Conservation (phyloP, 2,329 filamentous ascomycete species). For the Penicillium palitans region DNA sequence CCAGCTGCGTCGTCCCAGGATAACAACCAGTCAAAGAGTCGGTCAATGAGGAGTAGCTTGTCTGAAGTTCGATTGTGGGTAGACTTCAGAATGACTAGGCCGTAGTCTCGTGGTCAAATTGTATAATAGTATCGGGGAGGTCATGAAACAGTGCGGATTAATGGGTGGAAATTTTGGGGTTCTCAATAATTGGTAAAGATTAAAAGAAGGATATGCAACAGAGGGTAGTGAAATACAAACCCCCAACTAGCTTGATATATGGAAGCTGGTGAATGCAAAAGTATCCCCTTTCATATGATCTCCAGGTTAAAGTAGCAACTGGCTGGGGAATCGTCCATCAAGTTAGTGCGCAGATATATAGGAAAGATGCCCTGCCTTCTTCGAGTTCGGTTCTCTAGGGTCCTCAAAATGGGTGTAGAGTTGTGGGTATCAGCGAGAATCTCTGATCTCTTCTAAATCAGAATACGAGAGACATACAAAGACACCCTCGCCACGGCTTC, state of each 20-base stretch:
- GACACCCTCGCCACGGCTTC: neutral
- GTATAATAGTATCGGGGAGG: conserved; percentile 37
- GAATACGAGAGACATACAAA: neutral
- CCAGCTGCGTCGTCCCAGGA: conserved; percentile 23
- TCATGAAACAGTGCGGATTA: neutral
- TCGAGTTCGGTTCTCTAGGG: neutral
- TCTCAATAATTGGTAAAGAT: no score
- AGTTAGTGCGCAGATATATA: neutral
- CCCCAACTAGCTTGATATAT: neutral
- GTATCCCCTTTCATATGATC: neutral
- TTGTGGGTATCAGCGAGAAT: neutral
- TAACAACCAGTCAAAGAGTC: conserved; percentile 35
- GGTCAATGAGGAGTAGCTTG: conserved; percentile 37
- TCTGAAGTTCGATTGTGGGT: neutral
- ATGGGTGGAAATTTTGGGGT: no score
- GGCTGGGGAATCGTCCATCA: neutral
- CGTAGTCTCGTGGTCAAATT: conserved; percentile 36
- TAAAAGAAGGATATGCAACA: no score
- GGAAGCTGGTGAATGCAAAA: neutral
- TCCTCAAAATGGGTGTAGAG: neutral
- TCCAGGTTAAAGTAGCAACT: neutral
- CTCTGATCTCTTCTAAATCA: neutral
- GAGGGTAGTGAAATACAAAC: fast-evolving
- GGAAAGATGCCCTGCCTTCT: no score
- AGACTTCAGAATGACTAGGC: conserved; percentile 23